phyloP scores from a whole-genome alignment of 176 grass and related monocot genomes.

The Hyparrhenia diplandra region DNA sequence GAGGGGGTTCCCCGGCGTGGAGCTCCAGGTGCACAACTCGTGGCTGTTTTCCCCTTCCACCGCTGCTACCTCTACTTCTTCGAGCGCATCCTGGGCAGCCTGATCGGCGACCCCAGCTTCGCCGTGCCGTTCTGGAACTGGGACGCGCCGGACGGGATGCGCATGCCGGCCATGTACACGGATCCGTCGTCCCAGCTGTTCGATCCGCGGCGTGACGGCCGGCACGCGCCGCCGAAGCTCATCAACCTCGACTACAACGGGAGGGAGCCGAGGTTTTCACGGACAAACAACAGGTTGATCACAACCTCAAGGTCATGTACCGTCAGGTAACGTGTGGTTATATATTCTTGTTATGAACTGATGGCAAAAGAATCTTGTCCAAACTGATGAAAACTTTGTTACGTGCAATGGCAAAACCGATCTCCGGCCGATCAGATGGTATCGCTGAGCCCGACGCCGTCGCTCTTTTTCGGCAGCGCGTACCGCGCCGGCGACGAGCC shows the following conservation, averaged over 20 bases:
- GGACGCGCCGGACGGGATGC: constrained; percentile 55
- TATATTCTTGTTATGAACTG: neutral
- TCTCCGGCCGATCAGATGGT: constrained; percentile 27
- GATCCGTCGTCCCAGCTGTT: constrained; percentile 33
- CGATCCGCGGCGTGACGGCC: constrained; percentile 35
- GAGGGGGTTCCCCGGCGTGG: constrained; percentile 43
- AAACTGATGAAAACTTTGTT: neutral
- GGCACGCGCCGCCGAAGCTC: constrained; percentile 30
- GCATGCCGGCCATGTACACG: constrained; percentile 43
- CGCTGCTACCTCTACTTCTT: constrained; percentile 57
- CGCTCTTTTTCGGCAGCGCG: constrained; percentile 46
- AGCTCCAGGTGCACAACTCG: constrained; percentile 45
- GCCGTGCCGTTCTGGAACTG: constrained; percentile 64
- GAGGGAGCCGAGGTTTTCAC: constrained; percentile 31
- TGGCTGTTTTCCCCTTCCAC: constrained; percentile 75
- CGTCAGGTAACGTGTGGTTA: constrained; percentile 26
- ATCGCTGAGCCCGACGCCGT: constrained; percentile 42
- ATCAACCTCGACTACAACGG: constrained; percentile 44
- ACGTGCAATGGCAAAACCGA: neutral
- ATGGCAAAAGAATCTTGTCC: neutral
- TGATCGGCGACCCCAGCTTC: constrained; percentile 49
- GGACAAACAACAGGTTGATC: constrained; percentile 31
- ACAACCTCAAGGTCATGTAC: constrained; percentile 58
- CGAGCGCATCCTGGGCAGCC: constrained; percentile 53
- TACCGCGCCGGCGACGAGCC: constrained; percentile 50